Percentiles rank a stretch among this genome's conserved stretches.
phyloP scores from a whole-genome alignment of 2,329 filamentous ascomycete species.

The Ophiostoma sp. region DNA sequence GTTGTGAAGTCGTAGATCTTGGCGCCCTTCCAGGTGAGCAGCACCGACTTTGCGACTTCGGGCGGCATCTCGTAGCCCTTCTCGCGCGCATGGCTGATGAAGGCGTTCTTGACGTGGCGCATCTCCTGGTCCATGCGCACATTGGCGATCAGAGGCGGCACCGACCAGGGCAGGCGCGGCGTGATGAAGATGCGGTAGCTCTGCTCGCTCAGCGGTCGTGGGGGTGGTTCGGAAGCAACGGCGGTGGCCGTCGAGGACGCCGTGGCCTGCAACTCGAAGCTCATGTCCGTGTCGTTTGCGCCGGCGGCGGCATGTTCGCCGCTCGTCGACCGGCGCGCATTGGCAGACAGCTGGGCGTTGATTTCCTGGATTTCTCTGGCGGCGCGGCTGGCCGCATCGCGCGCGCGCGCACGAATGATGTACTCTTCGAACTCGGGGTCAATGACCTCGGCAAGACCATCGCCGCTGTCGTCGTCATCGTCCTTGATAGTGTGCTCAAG shows the following conservation, averaged over 20 bases:
- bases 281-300: neutral
- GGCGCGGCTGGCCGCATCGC: slow-evolving; percentile 21
- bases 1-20: slow-evolving; percentile 66
- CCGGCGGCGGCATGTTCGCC: neutral
- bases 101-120: slow-evolving; percentile 60
- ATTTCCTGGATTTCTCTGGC: slow-evolving; percentile 19
- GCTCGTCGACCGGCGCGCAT: neutral
- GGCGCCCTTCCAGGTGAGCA: slow-evolving; percentile 74
- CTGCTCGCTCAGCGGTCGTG: slow-evolving; percentile 27
- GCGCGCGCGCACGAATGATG: slow-evolving; percentile 24
- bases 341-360: slow-evolving; percentile 1
- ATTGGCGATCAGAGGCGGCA: slow-evolving; percentile 49
- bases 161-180: slow-evolving; percentile 47
- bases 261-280: neutral
- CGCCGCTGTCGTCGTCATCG: slow-evolving; percentile 18
- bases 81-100: slow-evolving; percentile 59
- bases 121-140: slow-evolving; percentile 64
- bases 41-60: slow-evolving; percentile 54
- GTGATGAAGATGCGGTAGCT: slow-evolving; percentile 47
- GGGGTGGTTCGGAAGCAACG: neutral
- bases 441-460: slow-evolving; percentile 23
- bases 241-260: neutral
- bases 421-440: slow-evolving; percentile 27
- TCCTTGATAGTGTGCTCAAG: neutral
- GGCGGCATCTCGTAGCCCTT: slow-evolving; percentile 35